Base-by-base conservation (phyloP, 2,329 filamentous ascomycete genomes). In the Botrytis pseudocinerea region DNA sequence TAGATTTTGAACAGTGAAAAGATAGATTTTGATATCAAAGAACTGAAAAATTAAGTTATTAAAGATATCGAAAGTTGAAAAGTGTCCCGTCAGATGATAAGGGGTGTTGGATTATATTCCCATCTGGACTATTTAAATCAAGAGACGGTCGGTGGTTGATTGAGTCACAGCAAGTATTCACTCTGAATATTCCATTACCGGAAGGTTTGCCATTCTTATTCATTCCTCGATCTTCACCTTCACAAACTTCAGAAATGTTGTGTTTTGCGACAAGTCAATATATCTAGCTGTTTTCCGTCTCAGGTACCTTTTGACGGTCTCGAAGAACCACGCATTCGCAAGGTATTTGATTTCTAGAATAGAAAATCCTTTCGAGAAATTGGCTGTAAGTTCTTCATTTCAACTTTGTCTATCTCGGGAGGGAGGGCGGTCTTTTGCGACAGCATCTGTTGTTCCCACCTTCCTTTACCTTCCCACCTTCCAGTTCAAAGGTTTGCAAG, bases 401-500 rank as follows among this genome's bases (percentile, higher is more conserved):
- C 7, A 25, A 69, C n/a, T 25, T 48, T 69, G 4, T 32, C 9
- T 9, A 57, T n/a, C 22, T 40, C 35, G 35, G 48, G 35, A 68
- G 18, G 20, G 42, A 68, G 18, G 20, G 42, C 25, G 46, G 20
- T 57, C 48, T 44, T 57, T 63, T 32, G 35, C 28, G 38, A 57
- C n/a, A 10, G 35, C 12, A 18, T 57, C 35, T n/a, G 35, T 57
- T 42, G 65, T n/a, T 57, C 35, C 57, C 48, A 42, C 65, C 65
- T 68, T 57, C 18, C 10, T 3, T 28, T 18, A 16, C 35, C 35
- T 54, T 44, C n/a, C 28, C 42, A 38, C 18, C 25, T 69, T 57
- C 22, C 18, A 69, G 48, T 42, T 57, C 65, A 42, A 57, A 57
- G 20, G 22, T 10, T 32, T 69, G 46, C 65, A n/a, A 69, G 48